Evolutionary conservation across 805 yeast species (phyloP).

Genomic region (Hyphopichia homilentoma): DNA sequence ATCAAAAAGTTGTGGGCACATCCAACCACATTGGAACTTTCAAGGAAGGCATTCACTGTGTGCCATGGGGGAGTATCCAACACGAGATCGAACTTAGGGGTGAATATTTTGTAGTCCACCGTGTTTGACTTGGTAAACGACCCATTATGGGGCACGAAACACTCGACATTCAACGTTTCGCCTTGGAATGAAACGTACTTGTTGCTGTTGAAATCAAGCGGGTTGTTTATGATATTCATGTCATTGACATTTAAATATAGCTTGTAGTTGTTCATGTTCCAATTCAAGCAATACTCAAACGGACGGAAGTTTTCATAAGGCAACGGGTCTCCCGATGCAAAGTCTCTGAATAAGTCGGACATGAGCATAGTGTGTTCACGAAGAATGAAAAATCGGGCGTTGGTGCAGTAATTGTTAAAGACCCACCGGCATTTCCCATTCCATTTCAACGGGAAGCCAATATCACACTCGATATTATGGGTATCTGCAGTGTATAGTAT

Average conservation of each 20-base stretch:
- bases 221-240: conserved; percentile 82
- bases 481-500: conserved; percentile 59
- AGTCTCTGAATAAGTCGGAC: conserved; percentile 72
- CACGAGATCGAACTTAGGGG: conserved; percentile 59
- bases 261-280: conserved; percentile 56
- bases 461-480: conserved; percentile 51
- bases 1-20: conserved; percentile 58
- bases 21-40: conserved; percentile 58
- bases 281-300: conserved; percentile 53
- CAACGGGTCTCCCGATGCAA: conserved; percentile 64
- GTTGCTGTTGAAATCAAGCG: conserved; percentile 79
- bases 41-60: conserved; percentile 70
- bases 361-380: conserved; percentile 79
- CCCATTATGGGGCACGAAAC: conserved; percentile 57
- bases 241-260: conserved; percentile 80
- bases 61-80: conserved; percentile 91
- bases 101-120: conserved; percentile 46
- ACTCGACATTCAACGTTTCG: conserved; percentile 41
- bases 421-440: conserved; percentile 73
- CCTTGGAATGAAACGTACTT: conserved; percentile 74
- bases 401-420: conserved; percentile 49
- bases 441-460: conserved; percentile 79
- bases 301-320: conserved; percentile 81
- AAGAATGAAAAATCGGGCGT: conserved; percentile 59
- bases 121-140: conserved; percentile 50